phyloP scores from a whole-genome alignment of 2,329 filamentous ascomycete genomes.

The Scedosporium minutisporum region DNA sequence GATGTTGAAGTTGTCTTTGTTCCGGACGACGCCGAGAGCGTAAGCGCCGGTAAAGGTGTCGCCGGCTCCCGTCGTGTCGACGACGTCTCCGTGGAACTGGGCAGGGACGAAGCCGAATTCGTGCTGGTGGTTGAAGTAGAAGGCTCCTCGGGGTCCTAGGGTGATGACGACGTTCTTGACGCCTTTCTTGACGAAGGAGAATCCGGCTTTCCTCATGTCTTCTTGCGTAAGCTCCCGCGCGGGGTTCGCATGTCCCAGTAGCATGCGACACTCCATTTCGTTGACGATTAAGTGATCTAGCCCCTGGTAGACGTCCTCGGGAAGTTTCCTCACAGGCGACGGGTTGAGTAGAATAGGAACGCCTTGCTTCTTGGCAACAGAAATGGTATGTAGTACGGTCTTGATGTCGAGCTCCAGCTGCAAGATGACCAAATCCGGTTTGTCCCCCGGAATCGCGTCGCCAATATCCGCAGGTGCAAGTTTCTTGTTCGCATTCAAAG shows the following conservation, averaged over 20 bases:
- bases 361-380: conserved; percentile 23
- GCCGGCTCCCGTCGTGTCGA: conserved; percentile 66
- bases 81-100: conserved; percentile 43
- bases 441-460: conserved; percentile 19
- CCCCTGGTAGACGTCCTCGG: conserved; percentile 44
- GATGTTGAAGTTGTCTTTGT: conserved; percentile 3
- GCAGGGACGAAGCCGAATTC: conserved; percentile 28
- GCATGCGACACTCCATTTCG: conserved; percentile 53
- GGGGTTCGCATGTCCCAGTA: conserved; percentile 19
- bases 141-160: conserved; percentile 52
- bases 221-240: conserved; percentile 23
- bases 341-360: conserved; percentile 60
- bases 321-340: conserved; percentile 52
- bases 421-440: conserved; percentile 47
- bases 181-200: conserved; percentile 46
- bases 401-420: conserved; percentile 50
- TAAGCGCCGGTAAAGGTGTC: conserved; percentile 68
- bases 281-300: conserved; percentile 64
- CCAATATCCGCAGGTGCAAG: conserved; percentile 7
- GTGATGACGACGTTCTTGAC: conserved; percentile 59
- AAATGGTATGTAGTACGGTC: conserved; percentile 41
- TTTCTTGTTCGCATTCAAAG: conserved; percentile 42
- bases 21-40: conserved; percentile 23
- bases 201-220: conserved; percentile 17
- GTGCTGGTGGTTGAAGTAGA: conserved; percentile 33